Conservation (phyloP, 2,329 filamentous ascomycete genomes). For the Microthyrium microscopicum region DNA sequence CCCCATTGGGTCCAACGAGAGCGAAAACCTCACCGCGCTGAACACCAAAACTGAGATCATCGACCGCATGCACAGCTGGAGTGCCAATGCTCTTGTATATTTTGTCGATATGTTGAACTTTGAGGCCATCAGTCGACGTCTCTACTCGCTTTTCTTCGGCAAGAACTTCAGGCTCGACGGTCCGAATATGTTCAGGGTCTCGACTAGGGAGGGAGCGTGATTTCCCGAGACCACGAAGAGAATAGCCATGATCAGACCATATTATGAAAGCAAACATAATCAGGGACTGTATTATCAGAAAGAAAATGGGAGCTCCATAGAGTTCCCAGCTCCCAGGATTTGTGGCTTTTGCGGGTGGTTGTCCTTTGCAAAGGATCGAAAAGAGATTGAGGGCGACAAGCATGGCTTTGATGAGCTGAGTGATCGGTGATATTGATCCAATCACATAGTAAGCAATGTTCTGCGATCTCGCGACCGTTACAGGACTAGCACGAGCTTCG, state of each 20-base stretch:
- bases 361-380: conserved; percentile 55
- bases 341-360: conserved; percentile 34
- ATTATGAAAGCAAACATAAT: conserved; percentile 56
- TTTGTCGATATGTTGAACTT: conserved; percentile 50
- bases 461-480: conserved; percentile 52
- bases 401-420: conserved; percentile 55
- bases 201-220: no score
- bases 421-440: conserved; percentile 57
- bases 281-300: conserved; percentile 58
- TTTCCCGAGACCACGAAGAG: no score
- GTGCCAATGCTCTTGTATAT: conserved; percentile 54
- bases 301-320: conserved; percentile 74
- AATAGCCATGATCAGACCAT: conserved; percentile 64
- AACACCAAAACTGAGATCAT: conserved; percentile 74
- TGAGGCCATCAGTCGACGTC: conserved; percentile 46
- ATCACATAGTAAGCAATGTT: conserved; percentile 60
- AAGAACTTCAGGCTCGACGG: conserved; percentile 39
- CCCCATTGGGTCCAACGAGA: conserved; percentile 76
- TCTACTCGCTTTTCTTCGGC: conserved; percentile 47
- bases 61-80: conserved; percentile 52
- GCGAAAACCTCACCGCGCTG: conserved; percentile 71
- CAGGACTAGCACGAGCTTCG: conserved; percentile 4
- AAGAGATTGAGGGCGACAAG: conserved; percentile 73
- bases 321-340: conserved; percentile 55
- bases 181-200: conserved; percentile 14